phyloP scores from a whole-genome alignment of 2,329 filamentous ascomycete species.

The Lasiodiplodia gonubiensis region DNA sequence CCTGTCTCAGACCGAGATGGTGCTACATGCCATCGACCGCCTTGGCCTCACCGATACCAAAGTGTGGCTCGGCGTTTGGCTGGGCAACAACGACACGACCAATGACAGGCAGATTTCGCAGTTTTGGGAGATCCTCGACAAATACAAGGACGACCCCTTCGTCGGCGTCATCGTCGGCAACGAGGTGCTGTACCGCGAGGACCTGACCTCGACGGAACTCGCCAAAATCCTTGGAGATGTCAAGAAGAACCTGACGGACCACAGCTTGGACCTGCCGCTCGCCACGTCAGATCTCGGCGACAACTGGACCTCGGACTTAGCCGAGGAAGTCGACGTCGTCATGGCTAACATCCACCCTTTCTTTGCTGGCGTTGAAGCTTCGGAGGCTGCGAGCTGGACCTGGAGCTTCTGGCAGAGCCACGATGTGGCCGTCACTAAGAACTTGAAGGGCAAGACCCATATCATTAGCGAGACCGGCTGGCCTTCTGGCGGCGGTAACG shows the following conservation, averaged over 20 bases:
- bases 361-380: constrained; percentile 78
- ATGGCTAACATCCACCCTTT: constrained; percentile 99
- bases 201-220: constrained; percentile 71
- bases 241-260: constrained; percentile 71
- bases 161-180: constrained; percentile 69
- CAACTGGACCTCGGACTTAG: constrained; percentile 78
- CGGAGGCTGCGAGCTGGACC: constrained; percentile 78
- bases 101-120: constrained; percentile 81
- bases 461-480: constrained; percentile 92
- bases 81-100: constrained; percentile 81
- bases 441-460: constrained; percentile 62
- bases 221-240: constrained; percentile 70
- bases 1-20: constrained; percentile 72
- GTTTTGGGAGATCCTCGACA: constrained; percentile 82
- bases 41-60: constrained; percentile 79
- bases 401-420: constrained; percentile 78
- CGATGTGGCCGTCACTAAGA: constrained; percentile 69
- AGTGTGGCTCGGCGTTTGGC: constrained; percentile 94
- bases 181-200: constrained; percentile 65
- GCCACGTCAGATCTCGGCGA: constrained; percentile 89
- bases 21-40: constrained; percentile 78
- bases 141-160: constrained; percentile 65
- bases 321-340: constrained; percentile 76
- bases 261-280: constrained; percentile 69
- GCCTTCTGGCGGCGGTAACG: constrained; percentile 81